Percentiles rank a stretch among this genome's conserved stretches.
Conservation (phyloP, 169 alveolate genomes). For the Eimeria maxima region DNA sequence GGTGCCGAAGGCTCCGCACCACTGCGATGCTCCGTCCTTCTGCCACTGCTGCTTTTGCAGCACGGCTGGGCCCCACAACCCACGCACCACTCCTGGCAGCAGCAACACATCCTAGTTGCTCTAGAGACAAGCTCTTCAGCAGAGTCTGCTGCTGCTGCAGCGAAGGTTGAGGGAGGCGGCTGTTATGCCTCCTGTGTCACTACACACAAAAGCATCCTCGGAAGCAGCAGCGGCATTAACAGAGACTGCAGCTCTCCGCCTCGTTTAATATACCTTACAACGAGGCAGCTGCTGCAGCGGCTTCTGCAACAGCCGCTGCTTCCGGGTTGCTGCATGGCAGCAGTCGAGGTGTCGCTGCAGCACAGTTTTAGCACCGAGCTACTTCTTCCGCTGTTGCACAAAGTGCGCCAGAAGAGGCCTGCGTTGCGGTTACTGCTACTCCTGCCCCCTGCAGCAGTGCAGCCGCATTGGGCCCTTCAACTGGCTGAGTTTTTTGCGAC, state of each 20-base stretch:
- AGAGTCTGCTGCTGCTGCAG: conserved; percentile 61
- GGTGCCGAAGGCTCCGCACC: conserved; percentile 63
- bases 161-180: conserved; percentile 43
- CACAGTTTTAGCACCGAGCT: conserved; percentile 70
- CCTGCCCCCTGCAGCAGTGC: conserved; percentile 36
- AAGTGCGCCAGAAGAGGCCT: conserved; percentile 42
- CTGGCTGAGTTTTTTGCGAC: conserved; percentile 40
- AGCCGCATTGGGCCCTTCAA: conserved; percentile 60
- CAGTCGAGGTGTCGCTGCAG: conserved; percentile 33
- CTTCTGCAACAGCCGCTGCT: conserved; percentile 54
- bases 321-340: conserved; percentile 34
- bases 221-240: background rate
- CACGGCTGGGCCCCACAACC: conserved; percentile 67
- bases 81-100: background rate
- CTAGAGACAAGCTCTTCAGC: conserved; percentile 42
- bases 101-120: conserved; percentile 56
- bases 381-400: conserved; percentile 57
- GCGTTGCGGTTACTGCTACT: conserved; percentile 29
- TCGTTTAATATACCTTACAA: conserved; percentile 30
- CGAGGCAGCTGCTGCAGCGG: conserved; percentile 47
- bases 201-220: background rate
- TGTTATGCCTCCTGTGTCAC: conserved; percentile 19
- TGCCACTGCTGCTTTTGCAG: conserved; percentile 53
- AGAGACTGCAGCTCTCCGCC: conserved; percentile 11
- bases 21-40: conserved; percentile 59